These are phyloP conservation scores for Tricholoma sp. DNA, from an alignment of 768 basidiomycete species.

Conservation along the genomic window DNA sequence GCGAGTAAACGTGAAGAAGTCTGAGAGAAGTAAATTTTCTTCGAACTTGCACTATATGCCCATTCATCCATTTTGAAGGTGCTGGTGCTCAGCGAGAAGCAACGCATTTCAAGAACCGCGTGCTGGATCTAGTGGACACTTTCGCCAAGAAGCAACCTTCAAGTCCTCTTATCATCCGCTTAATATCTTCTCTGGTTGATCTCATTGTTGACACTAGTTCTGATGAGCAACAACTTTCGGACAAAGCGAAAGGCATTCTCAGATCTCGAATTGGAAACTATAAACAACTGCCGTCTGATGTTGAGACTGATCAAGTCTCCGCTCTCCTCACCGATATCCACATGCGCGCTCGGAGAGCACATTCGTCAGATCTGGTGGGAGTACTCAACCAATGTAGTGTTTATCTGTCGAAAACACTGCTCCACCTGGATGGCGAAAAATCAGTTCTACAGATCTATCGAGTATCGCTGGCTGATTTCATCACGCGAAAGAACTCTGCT, in stretches of 20 bases:
- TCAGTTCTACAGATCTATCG: conserved; percentile 52
- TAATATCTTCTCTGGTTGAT: conserved; percentile 74
- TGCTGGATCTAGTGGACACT: conserved; percentile 89
- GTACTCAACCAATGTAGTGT: conserved; percentile 66
- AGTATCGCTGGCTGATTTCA: conserved; percentile 67
- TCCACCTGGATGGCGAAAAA: conserved; percentile 38
- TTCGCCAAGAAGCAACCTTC: conserved; percentile 74
- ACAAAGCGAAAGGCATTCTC: conserved; percentile 81
- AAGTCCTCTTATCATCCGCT: conserved; percentile 60
- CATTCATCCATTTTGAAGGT: conserved; percentile 28
- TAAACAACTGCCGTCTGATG: conserved; percentile 55
- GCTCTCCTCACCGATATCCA: conserved; percentile 62
- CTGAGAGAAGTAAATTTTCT: conserved; percentile 52
- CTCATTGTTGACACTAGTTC: conserved; percentile 59
- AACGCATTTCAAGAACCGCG: conserved; percentile 93
- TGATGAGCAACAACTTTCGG: conserved; percentile 84
- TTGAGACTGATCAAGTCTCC: conserved; percentile 38
- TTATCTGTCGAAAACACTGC: conserved; percentile 54
- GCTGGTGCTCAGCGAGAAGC: conserved; percentile 79
- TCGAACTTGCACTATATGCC: not conserved
- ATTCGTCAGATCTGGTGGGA: conserved; percentile 55
- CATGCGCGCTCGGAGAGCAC: conserved; percentile 59
- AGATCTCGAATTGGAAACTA: conserved; percentile 67
- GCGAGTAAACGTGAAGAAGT: conserved; percentile 53
- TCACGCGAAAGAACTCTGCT: conserved; percentile 74